These are phyloP conservation scores for Ceratocystis alfenasii DNA, from an alignment of 2,329 filamentous ascomycete species.

Conservation along the genomic window DNA sequence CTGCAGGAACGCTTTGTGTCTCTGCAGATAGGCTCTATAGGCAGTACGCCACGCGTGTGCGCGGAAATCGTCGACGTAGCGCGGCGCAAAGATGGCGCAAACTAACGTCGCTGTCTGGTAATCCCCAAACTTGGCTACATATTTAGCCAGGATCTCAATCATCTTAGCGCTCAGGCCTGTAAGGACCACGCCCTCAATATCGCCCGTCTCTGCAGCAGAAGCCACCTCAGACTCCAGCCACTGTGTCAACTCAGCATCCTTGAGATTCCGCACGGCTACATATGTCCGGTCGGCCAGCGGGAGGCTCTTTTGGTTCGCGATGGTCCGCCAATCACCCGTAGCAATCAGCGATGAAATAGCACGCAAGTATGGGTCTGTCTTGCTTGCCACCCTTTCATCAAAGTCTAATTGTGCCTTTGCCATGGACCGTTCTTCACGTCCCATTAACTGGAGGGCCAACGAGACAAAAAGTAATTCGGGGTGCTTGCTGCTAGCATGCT, in stretches of 20 bases:
- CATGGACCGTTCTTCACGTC: conserved; percentile 36
- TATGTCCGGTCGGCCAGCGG: conserved; percentile 63
- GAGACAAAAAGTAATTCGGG: conserved; percentile 58
- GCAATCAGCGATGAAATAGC: conserved; percentile 68
- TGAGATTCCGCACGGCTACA: conserved; percentile 56
- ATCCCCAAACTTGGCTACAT: conserved; percentile 64
- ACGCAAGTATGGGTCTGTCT: conserved; percentile 66
- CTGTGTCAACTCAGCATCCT: conserved; percentile 47
- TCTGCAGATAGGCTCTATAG: conserved; percentile 61
- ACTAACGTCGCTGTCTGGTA: conserved; percentile 68
- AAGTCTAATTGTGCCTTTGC: conserved; percentile 44
- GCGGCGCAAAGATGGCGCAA: conserved; percentile 59
- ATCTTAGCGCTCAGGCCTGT: conserved; percentile 62
- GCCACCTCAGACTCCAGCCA: conserved; percentile 58
- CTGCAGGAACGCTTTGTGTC: conserved; percentile 60
- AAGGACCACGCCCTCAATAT: conserved; percentile 66
- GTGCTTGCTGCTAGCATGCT: conserved; percentile 49
- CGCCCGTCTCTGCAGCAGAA: conserved; percentile 39
- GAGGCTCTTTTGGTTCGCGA: conserved; percentile 60
- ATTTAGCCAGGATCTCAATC: conserved; percentile 64
- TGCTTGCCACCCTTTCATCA: conserved; percentile 46
- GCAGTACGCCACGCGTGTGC: conserved; percentile 60
- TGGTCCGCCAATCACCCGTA: conserved; percentile 61
- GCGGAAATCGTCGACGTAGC: conserved; percentile 65
- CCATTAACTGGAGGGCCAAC: conserved; percentile 52